Evolutionary conservation across 768 basidiomycete genomes (phyloP), one percentile per base, ranked within the genome.

Genomic region (Mycena pura): DNA sequence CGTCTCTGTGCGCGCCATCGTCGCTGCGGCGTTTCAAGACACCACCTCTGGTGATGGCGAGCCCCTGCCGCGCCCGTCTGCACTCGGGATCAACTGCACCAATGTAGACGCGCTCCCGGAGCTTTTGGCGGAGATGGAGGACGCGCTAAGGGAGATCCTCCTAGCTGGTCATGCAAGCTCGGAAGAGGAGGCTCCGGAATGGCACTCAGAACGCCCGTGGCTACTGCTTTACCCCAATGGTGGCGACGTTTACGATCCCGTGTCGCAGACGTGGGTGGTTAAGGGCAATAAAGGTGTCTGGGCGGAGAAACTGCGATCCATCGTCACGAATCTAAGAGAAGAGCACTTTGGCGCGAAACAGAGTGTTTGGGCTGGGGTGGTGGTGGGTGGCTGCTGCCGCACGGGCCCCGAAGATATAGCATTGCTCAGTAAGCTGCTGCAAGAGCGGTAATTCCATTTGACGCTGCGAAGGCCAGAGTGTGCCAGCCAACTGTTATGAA

Each of bases 71-170:
- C 56, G 68, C 36, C 88, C 87, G 0, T 73, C 76, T 29, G 90
- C 81, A 0, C 74, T 93, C 15, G 92, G 92, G 0, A 82, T 93
- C 64, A 93, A 95, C 70, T 95, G 91, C 72, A 89, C 90, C 0
- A 76, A 73, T 1, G 68, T 82, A 17, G 72, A 78, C 32, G 74
- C 78, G 65, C 61, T 90, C n/a, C 69, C 76, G 1, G 43, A 46
- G 0, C 69, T 88, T 22, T 64, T 84, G 22, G 61, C 40, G 4
- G 73, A 78, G 25, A 80, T 86, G 69, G 70, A 73, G 13, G 50
- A 47, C 6, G 71, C 56, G 44, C 65, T 67, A 40, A 41, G 36
- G 49, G 55, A 54, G 54, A 61, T 17, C 34, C 62, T n/a, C n/a
- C n/a, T n/a, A n/a, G n/a, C n/a, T n/a, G n/a, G n/a, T n/a, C n/a